Base-by-base conservation (phyloP, 169 alveolate genomes). In the Cryptosporidium sp. region DNA sequence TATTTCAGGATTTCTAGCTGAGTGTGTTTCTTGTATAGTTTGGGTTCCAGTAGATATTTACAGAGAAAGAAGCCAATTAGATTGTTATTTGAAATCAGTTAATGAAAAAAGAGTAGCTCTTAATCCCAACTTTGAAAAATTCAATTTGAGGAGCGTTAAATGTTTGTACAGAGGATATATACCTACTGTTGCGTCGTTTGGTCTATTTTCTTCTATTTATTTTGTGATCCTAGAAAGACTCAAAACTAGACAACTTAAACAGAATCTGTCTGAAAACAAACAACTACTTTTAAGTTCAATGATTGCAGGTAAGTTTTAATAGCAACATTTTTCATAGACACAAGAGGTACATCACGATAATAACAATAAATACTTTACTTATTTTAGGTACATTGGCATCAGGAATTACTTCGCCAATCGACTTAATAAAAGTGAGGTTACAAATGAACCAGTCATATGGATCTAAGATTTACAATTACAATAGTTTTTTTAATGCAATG, bases 1-100 rank as follows among this genome's bases (percentile, higher is more conserved):
- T 31, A n/a, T 21, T 41, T 68, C 58, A 26, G 52, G 52, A 33
- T 37, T 68, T n/a, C 21, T 35, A 35, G 26, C 52, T 68, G 74
- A 68, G 8, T 33, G 26, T 68, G 8, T 68, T 29, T 37, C 31
- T 33, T 37, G n/a, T 67, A 68, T 68, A 21, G 3, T 68, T 37
- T 37, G 69, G 74, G 26, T 68, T 68, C 74, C 26, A 12, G 37
- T 68, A 3, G 73, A 68, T 68, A 51, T 68, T 37, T 37, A 14
- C 9, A 68, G 26, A 35, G 74, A 31, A 37, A 33, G 74, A 16
- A 37, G 18, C 2, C 58, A 68, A 33, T 3, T 68, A 18, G 37
- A 48, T 23, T 23, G 21, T 31, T 59, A 59, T 59, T 21, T 59
- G n/a, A 59, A 59, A 59, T 31, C 31, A 14, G 16, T n/a, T 31